Conservation (phyloP, 495 filamentous ascomycete species). For the Tuber magnatum region DNA sequence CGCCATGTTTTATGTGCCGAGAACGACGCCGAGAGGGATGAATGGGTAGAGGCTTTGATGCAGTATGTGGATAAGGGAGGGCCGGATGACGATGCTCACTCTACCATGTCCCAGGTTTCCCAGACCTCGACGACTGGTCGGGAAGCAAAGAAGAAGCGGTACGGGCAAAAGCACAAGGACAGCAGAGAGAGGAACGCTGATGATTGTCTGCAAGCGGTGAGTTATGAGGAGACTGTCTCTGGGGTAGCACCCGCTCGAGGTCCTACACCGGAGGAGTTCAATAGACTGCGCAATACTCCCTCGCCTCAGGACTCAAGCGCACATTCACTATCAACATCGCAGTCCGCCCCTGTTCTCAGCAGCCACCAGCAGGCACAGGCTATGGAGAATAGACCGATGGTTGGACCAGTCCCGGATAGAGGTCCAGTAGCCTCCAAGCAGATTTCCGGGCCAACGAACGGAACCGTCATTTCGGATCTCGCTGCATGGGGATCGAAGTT, state of each 20-base stretch:
- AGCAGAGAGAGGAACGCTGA: slow-evolving; percentile 44
- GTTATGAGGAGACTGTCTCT: slow-evolving; percentile 73
- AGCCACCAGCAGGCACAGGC: neutral
- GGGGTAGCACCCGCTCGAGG: slow-evolving; percentile 62
- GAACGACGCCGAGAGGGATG: slow-evolving; percentile 84
- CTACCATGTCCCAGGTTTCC: slow-evolving; percentile 37
- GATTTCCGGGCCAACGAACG: slow-evolving; percentile 85
- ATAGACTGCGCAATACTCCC: slow-evolving; percentile 43
- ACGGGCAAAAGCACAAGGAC: slow-evolving; percentile 42
- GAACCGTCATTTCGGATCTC: slow-evolving; percentile 75
- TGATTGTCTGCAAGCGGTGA: slow-evolving; percentile 65
- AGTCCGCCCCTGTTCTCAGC: slow-evolving; percentile 38
- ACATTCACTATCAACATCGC: slow-evolving; percentile 32
- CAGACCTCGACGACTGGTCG: slow-evolving; percentile 24
- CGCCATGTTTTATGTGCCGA: slow-evolving; percentile 93
- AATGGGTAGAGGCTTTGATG: slow-evolving; percentile 84
- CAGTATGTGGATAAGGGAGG: slow-evolving; percentile 78
- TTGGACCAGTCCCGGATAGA: slow-evolving; percentile 18
- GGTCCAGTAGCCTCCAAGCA: slow-evolving; percentile 45
- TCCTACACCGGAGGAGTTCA: slow-evolving; percentile 39
- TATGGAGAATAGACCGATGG: neutral
- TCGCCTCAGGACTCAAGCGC: slow-evolving; percentile 44
- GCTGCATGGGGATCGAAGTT: slow-evolving; percentile 62
- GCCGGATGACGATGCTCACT: slow-evolving; percentile 47
- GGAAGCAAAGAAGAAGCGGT: slow-evolving; percentile 51